Base-by-base conservation (phyloP, 2,329 filamentous ascomycete genomes). In the Pseudogymnoascus sp. region DNA sequence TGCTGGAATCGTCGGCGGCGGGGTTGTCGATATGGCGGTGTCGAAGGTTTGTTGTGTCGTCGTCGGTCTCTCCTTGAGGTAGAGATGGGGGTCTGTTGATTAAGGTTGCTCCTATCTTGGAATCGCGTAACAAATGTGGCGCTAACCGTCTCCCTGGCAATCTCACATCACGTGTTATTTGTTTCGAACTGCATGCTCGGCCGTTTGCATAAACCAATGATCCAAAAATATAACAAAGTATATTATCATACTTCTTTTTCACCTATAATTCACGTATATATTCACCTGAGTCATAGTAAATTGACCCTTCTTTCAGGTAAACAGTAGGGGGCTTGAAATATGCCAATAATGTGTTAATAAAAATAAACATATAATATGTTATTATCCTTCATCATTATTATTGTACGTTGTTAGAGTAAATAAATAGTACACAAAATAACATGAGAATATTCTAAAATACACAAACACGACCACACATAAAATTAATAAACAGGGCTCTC, bases 31-130 rank as follows among this genome's bases (percentile, higher is more conserved):
- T 53, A 53, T 53, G 47, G 47, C 28, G 47, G 47, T 53, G 47
- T 53, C 47, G 47, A 53, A 53, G 47, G 47, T 53, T 53, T 53
- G 47, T 53, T 53, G 47, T 53, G 47, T 53, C 47, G 47, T 53
- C 47, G 47, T 53, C 47, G 28, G 28, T 53, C 47, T 53, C 47
- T 53, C 47, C 47, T 53, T 28, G 28, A 33, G 28, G 47, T 53
- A 15, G 43, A 53, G 47, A 53, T 53, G 47, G 47, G 43, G 43
- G 28, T 53, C 47, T 53, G 47, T 53, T 53, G 47, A 33, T 53
- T 20, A 53, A 53, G 47, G 47, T 53, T 53, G 47, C 47, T 53
- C 47, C 47, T 53, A 53, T 53, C 47, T 53, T 53, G 47, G 47
- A 53, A 53, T 53, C 47, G 47, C 47, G 47, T 53, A 53, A 53